phyloP scores from a whole-genome alignment of 2,329 filamentous ascomycete species.

The Alternaria sp. region DNA sequence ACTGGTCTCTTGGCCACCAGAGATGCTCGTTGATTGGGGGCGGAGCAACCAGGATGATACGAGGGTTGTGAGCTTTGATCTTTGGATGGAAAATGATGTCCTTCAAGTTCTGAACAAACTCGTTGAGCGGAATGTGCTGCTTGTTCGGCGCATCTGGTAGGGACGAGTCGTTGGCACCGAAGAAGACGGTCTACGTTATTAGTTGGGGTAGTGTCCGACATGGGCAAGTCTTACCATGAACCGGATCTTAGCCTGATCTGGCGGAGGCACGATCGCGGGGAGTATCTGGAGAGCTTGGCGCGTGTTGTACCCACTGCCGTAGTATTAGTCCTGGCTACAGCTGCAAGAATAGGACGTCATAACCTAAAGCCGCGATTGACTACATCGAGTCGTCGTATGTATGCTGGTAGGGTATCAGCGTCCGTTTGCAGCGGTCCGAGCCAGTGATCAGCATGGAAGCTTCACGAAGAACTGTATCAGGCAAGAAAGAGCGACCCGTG shows the following conservation, averaged over 20 bases:
- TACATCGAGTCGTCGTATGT: conserved; percentile 80
- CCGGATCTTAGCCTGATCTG: conserved; percentile 67
- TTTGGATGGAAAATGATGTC: conserved; percentile 76
- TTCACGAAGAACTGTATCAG: neutral
- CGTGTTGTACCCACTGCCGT: conserved; percentile 77
- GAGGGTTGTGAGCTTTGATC: conserved; percentile 73
- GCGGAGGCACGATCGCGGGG: conserved; percentile 74
- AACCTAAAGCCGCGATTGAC: conserved; percentile 84
- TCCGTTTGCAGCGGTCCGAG: neutral
- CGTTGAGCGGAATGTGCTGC: conserved; percentile 80
- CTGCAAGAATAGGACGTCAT: neutral
- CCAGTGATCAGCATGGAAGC: neutral
- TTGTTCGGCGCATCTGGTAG: conserved; percentile 67
- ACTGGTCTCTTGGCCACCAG: conserved; percentile 59
- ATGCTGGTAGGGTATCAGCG: conserved; percentile 61
- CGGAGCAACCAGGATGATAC: conserved; percentile 80
- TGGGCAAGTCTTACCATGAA: conserved; percentile 64
- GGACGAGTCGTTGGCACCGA: conserved; percentile 91
- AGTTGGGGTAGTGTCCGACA: conserved; percentile 7
- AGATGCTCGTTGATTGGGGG: conserved; percentile 84
- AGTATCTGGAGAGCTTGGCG: conserved; percentile 75
- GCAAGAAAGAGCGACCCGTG: conserved; percentile 7
- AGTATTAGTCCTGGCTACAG: conserved; percentile 15
- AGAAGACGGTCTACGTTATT: conserved; percentile 71
- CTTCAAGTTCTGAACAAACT: conserved; percentile 76